These are phyloP conservation scores for Aspergillus fijiensis DNA, from an alignment of 2,329 filamentous ascomycete genomes.

Conservation along the genomic window DNA sequence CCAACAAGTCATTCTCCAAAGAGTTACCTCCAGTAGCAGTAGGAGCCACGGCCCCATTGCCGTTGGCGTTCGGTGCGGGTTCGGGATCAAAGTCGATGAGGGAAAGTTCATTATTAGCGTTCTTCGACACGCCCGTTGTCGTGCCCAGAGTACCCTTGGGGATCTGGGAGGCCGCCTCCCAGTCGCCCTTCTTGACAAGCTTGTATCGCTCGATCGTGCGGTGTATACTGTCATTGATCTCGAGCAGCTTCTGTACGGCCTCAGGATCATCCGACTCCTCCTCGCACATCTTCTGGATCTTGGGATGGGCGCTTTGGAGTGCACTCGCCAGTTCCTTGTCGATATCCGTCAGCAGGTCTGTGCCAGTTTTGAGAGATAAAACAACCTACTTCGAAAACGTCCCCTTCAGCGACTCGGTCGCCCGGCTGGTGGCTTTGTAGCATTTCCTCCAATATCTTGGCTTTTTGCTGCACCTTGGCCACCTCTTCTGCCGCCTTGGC, in stretches of 20 bases:
- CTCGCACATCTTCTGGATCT: conserved; percentile 99
- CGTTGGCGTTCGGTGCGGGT: conserved; percentile 43
- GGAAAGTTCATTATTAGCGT: conserved; percentile 76
- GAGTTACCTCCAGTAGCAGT: conserved; percentile 59
- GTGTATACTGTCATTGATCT: conserved; percentile 99
- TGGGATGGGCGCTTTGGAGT: conserved; percentile 89
- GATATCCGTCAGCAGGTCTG: neutral
- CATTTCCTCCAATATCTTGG: conserved; percentile 86
- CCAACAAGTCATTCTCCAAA: conserved; percentile 86
- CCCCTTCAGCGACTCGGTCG: conserved; percentile 70
- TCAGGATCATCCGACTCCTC: conserved; percentile 97
- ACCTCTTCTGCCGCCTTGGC: conserved; percentile 97
- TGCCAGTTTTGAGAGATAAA: neutral
- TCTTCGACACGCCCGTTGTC: conserved; percentile 63
- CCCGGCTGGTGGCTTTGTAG: conserved; percentile 79
- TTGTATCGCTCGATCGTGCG: conserved; percentile 94
- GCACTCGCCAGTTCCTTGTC: conserved; percentile 78
- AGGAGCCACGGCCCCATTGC: conserved; percentile 46
- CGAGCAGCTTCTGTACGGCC: conserved; percentile 88
- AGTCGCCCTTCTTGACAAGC: conserved; percentile 90
- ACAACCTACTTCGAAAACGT: conserved; percentile 61
- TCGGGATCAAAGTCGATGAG: conserved; percentile 83
- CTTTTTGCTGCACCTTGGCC: conserved; percentile 92
- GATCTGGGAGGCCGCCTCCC: conserved; percentile 78
- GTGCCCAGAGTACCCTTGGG: conserved; percentile 75